Conservation (phyloP, 1,284 basidiomycete species). For the Naganishia sp. region DNA sequence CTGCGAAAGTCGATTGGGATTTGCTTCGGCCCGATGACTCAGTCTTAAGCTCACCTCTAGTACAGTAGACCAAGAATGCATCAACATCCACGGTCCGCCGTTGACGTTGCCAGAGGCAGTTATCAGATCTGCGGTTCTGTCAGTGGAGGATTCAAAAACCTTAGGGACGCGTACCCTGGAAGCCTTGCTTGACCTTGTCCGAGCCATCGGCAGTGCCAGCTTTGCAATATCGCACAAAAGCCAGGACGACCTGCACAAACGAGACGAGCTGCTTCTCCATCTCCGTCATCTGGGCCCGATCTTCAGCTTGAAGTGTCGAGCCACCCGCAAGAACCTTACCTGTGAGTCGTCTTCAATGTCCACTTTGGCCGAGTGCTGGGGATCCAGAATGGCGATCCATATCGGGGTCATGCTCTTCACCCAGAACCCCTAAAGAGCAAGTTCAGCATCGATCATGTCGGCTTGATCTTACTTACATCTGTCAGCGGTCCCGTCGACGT, state of each 20-base stretch:
- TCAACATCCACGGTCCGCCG: slow-evolving; percentile 6
- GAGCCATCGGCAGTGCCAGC: background rate
- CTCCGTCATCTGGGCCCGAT: slow-evolving; percentile 5
- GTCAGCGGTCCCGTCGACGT: slow-evolving; percentile 24
- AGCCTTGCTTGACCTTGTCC: slow-evolving; percentile 3
- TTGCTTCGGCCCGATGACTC: background rate
- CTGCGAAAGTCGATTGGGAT: background rate
- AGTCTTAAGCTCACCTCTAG: slow-evolving; percentile 7
- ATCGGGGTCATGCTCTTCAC: slow-evolving; percentile 6
- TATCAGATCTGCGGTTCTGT: background rate
- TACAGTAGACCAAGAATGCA: slow-evolving; percentile 19
- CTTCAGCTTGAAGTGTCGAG: too few species aligned
- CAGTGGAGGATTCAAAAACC: background rate
- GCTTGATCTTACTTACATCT: slow-evolving; percentile 8
- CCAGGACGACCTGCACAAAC: background rate
- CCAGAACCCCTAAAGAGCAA: slow-evolving; percentile 6
- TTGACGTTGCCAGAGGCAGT: background rate
- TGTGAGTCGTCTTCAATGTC: background rate
- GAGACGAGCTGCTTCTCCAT: slow-evolving; percentile 15
- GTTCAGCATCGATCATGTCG: background rate
- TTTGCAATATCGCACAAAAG: slow-evolving; percentile 9
- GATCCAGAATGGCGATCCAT: slow-evolving; percentile 19
- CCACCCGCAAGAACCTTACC: background rate
- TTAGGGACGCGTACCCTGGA: slow-evolving; percentile 1
- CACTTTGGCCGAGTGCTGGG: background rate